Evolutionary conservation across 148 eudicot genomes (phyloP), one percentile per base, ranked within the genome.

Genomic region (Camellia sinensis): DNA sequence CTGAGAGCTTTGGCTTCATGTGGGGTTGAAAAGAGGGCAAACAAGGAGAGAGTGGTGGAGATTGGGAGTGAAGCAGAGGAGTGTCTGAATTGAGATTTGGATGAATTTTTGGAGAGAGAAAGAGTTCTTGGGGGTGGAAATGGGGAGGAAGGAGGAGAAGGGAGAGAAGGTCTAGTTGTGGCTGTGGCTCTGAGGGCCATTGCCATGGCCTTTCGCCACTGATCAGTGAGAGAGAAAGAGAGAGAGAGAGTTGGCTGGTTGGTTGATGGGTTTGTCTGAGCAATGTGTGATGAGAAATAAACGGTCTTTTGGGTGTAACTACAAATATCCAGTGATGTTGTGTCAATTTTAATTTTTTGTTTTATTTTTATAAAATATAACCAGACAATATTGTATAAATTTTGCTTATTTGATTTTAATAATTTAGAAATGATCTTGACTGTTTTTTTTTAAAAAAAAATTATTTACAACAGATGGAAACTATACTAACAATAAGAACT

Each of bases 151-250:
- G 79, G 50, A 29, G 85, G 79, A 8, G 86, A 79, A 22, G 85
- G 76, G 77, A 81, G 79, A 7, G 88, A 86, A 60, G 88, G 79
- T 80, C 84, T 88, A 63, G 87, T 79, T 79, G 93, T 75, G 78
- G 94, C 83, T n/a, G 94, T 85, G 79, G 92, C 89, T 88, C 92
- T 79, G 7, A 90, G 80, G 48, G 91, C 83, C 91, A 93, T 89
- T 85, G 75, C 85, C 87, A 83, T 85, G 65, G 79, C 81, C 80
- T 70, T 69, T 37, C 73, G 73, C 84, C 79, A 81, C 80, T 66
- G 76, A 61, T 79, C 67, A 53, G 65, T 56, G 64, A 11, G 45
- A 21, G 29, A 17, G 14, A 48, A n/a, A n/a, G 57, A n/a, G 57
- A 10, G 37, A 48, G 64, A 6, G n/a, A 15, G n/a, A 41, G 75